These are phyloP conservation scores for Saccharomyces hybrid DNA, from an alignment of 1,139 yeast species.

Conservation along the genomic window DNA sequence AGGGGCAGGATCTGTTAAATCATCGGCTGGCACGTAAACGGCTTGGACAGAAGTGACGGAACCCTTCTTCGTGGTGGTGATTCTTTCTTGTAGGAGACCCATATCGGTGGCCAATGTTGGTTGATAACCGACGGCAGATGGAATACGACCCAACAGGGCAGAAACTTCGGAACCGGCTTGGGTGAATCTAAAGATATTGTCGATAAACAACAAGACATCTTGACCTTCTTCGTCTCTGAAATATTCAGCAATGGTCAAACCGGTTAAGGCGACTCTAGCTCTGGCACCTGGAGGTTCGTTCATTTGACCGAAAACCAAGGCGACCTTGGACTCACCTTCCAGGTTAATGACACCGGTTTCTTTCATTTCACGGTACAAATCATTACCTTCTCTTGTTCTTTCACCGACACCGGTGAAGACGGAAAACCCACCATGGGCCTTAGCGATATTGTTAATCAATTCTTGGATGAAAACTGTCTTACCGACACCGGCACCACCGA, in stretches of 20 bases:
- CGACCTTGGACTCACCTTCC: slow-evolving; percentile 99
- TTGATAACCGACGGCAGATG: slow-evolving; percentile 99
- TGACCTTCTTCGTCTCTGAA: slow-evolving; percentile 99
- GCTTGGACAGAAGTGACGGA: slow-evolving; percentile 99
- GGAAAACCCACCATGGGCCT: slow-evolving; percentile 99
- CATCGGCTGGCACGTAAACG: slow-evolving; percentile 99
- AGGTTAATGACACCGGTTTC: slow-evolving; percentile 99
- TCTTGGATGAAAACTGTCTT: slow-evolving; percentile 99
- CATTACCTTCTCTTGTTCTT: slow-evolving; percentile 99
- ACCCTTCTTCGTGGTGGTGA: slow-evolving; percentile 99
- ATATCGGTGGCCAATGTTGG: slow-evolving; percentile 99
- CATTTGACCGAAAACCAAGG: slow-evolving; percentile 99
- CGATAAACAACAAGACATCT: slow-evolving; percentile 98
- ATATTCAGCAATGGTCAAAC: slow-evolving; percentile 99
- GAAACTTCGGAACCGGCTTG: slow-evolving; percentile 99
- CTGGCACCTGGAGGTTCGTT: slow-evolving; percentile 99
- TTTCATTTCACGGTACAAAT: slow-evolving; percentile 99
- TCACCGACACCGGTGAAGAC: slow-evolving; percentile 99
- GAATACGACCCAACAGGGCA: slow-evolving; percentile 99
- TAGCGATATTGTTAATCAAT: slow-evolving; percentile 98
- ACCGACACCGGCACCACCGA: slow-evolving; percentile 99
- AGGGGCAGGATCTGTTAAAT: slow-evolving; percentile 99
- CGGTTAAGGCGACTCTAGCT: slow-evolving; percentile 99
- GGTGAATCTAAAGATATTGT: slow-evolving; percentile 99
- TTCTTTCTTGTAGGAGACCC: slow-evolving; percentile 99